A percentile compares a stretch with the other conserved stretches of the same genome.
Evolutionary conservation across 441 rosid genomes (phyloP).

Genomic region (Hypseocharis bilobata): DNA sequence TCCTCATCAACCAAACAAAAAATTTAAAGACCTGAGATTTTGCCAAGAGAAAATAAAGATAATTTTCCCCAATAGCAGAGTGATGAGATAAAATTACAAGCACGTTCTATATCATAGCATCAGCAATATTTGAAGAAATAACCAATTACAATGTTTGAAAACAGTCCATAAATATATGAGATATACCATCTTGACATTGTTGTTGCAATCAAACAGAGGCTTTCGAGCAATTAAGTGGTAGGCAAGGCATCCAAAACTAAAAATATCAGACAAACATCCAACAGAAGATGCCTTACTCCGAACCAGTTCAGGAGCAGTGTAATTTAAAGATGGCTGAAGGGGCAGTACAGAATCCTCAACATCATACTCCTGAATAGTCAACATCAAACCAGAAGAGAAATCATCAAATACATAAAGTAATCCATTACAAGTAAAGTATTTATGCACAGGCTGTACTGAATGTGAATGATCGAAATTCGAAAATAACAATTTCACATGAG

Average conservation of each 20-base stretch:
- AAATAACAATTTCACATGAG: too few species aligned
- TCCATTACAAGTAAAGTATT: background rate
- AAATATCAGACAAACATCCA: conserved; percentile 69
- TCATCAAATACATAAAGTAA: background rate
- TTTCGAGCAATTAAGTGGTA: conserved; percentile 77
- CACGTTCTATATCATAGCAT: background rate
- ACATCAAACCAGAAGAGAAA: background rate
- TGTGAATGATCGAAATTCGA: background rate
- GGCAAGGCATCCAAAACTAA: conserved; percentile 83
- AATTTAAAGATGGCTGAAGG: conserved; percentile 81
- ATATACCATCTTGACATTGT: conserved; percentile 91
- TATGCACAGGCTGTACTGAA: background rate
- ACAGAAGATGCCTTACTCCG: conserved; percentile 55
- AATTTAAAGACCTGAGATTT: too few species aligned
- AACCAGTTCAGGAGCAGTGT: conserved; percentile 90
- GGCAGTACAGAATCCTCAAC: conserved; percentile 83
- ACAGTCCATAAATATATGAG: conserved; percentile 15
- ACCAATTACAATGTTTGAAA: conserved; percentile 1
- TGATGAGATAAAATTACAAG: conserved; percentile 8
- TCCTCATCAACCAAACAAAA: too few species aligned
- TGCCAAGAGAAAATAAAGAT: background rate
- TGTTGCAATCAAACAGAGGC: conserved; percentile 80
- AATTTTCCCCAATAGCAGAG: background rate
- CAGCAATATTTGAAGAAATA: background rate
- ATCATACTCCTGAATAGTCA: conserved; percentile 67